A percentile compares a stretch with the other conserved stretches of the same genome.
phyloP scores from a whole-genome alignment of 371 early-diverging fungal genomes.

The Haplosporangium sp. region DNA sequence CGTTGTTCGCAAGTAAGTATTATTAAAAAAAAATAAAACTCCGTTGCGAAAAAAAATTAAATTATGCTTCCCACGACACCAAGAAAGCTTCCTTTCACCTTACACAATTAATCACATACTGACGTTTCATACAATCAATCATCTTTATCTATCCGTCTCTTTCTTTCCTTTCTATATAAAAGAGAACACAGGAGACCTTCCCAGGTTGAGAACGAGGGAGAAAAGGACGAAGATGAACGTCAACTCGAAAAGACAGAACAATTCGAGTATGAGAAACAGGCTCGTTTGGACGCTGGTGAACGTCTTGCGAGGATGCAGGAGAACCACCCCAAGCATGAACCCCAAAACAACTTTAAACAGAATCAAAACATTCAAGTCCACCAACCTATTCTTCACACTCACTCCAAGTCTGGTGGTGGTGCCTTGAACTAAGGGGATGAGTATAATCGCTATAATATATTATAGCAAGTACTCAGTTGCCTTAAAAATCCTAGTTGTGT shows the following conservation, averaged over 20 bases:
- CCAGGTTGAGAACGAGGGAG: conserved; percentile 18
- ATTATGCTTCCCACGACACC: too few species aligned
- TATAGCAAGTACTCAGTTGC: neutral
- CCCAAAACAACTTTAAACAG: conserved; percentile 36
- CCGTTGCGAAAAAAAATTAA: too few species aligned
- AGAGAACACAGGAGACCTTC: conserved; percentile 30
- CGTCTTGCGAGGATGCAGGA: conserved; percentile 47
- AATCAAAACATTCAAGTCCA: conserved; percentile 41
- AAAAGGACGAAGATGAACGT: conserved; percentile 40
- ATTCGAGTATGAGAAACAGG: conserved; percentile 46
- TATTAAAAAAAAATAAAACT: too few species aligned
- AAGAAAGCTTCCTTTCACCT: neutral
- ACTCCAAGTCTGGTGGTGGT: conserved; percentile 51
- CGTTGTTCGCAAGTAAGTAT: conserved; percentile 52
- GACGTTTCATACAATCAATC: neutral
- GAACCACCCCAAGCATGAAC: conserved; percentile 43
- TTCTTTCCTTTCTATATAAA: neutral
- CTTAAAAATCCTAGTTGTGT: neutral
- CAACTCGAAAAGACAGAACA: conserved; percentile 41
- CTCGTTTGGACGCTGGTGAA: conserved; percentile 42
- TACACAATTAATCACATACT: neutral
- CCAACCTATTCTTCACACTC: conserved; percentile 53
- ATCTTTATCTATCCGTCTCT: neutral
- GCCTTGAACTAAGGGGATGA: conserved; percentile 17
- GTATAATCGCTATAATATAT: neutral